phyloP scores from a whole-genome alignment of 202 grass and related monocot species.

The Hordeum pubiflorum region DNA sequence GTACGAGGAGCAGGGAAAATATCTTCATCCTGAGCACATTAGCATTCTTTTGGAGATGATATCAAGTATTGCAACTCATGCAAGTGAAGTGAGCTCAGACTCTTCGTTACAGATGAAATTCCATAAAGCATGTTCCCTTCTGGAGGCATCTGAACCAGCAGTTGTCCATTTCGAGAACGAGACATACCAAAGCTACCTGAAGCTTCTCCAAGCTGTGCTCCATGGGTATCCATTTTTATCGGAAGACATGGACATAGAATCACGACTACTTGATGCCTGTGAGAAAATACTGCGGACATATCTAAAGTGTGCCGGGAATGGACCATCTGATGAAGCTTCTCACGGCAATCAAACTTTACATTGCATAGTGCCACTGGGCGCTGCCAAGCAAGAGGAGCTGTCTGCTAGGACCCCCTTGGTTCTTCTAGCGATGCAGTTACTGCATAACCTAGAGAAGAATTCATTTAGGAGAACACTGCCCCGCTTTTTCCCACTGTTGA shows the following conservation, averaged over 20 bases:
- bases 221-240: slow-evolving; percentile 44
- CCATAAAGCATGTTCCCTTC: slow-evolving; percentile 75
- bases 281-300: slow-evolving; percentile 68
- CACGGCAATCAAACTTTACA: slow-evolving; percentile 27
- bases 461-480: slow-evolving; percentile 64
- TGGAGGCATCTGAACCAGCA: slow-evolving; percentile 88
- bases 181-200: slow-evolving; percentile 71
- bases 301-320: slow-evolving; percentile 54
- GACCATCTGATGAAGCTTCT: slow-evolving; percentile 24
- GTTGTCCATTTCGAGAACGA: slow-evolving; percentile 89
- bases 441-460: slow-evolving; percentile 53
- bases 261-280: slow-evolving; percentile 52
- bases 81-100: slow-evolving; percentile 67
- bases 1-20: slow-evolving; percentile 51
- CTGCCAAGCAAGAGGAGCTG: slow-evolving; percentile 84
- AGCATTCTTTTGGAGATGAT: slow-evolving; percentile 72
- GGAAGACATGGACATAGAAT: slow-evolving; percentile 57
- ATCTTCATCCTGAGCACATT: slow-evolving; percentile 44
- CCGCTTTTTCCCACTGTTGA: slow-evolving; percentile 66
- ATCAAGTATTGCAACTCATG: slow-evolving; percentile 61
- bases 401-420: slow-evolving; percentile 54
- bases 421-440: slow-evolving; percentile 58
- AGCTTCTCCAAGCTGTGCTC: slow-evolving; percentile 64
- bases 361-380: slow-evolving; percentile 53
- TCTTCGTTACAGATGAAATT: slow-evolving; percentile 56